These are phyloP conservation scores for Davidsoniella neocaledoniae DNA, from an alignment of 2,329 filamentous ascomycete species.

Conservation along the genomic window DNA sequence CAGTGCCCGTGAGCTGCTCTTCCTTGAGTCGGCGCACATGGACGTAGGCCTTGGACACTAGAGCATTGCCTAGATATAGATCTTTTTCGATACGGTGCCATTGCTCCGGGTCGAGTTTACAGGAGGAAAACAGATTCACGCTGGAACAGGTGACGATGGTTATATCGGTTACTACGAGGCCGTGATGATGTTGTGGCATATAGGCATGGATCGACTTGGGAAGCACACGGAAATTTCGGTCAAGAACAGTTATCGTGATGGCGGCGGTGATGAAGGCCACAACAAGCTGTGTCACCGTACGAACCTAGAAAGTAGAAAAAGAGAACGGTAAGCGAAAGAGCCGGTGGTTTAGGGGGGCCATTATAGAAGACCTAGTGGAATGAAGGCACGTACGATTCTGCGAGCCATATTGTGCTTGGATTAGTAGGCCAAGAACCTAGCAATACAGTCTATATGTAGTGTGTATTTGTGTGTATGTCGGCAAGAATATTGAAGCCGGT, in stretches of 20 bases:
- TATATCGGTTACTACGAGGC: slow-evolving; percentile 72
- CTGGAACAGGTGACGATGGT: slow-evolving; percentile 60
- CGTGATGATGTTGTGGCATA: slow-evolving; percentile 70
- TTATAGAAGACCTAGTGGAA: neutral
- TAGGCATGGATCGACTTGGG: slow-evolving; percentile 74
- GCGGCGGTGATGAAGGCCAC: slow-evolving; percentile 49
- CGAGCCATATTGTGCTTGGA: slow-evolving; percentile 5
- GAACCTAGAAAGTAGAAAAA: slow-evolving; percentile 26
- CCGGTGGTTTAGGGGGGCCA: neutral
- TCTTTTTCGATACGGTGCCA: slow-evolving; percentile 88
- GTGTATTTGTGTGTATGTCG: too few relatives aligned
- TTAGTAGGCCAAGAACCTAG: too few relatives aligned
- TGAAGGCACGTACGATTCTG: slow-evolving; percentile 3
- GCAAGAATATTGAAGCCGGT: too few relatives aligned
- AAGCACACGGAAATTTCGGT: slow-evolving; percentile 75
- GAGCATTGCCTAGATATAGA: slow-evolving; percentile 58
- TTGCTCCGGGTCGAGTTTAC: slow-evolving; percentile 49
- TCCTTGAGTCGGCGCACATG: slow-evolving; percentile 73
- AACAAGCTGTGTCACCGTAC: slow-evolving; percentile 60
- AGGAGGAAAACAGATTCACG: slow-evolving; percentile 58
- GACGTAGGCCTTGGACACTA: slow-evolving; percentile 62
- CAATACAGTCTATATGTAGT: too few relatives aligned
- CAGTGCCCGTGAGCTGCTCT: slow-evolving; percentile 57
- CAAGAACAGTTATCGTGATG: slow-evolving; percentile 62
- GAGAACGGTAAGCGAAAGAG: neutral